phyloP scores from a whole-genome alignment of 1,139 yeast genomes.

The Debaryomyces singareniensis region DNA sequence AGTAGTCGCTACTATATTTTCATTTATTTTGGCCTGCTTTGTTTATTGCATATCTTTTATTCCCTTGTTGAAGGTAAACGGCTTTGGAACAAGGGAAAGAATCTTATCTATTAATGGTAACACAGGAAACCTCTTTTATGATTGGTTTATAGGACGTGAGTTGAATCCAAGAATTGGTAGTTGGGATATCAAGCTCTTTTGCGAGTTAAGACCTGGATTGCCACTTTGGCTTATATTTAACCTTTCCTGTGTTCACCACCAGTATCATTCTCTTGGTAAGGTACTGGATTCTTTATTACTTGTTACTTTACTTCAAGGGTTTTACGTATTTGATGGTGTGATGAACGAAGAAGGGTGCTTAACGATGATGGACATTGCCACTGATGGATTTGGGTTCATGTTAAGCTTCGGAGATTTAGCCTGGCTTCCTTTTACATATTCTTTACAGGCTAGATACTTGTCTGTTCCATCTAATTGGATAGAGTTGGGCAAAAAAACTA shows the following conservation, averaged over 20 bases:
- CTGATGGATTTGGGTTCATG: slow-evolving; percentile 98
- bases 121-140: slow-evolving; percentile 67
- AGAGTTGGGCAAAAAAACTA: slow-evolving; percentile 43
- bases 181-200: slow-evolving; percentile 84
- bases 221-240: slow-evolving; percentile 79
- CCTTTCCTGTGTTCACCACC: slow-evolving; percentile 74
- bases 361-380: slow-evolving; percentile 92
- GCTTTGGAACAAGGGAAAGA: slow-evolving; percentile 52
- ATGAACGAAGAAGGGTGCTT: slow-evolving; percentile 83
- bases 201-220: slow-evolving; percentile 95
- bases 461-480: slow-evolving; percentile 52
- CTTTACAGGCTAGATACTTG: slow-evolving; percentile 78
- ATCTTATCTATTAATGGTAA: slow-evolving; percentile 85
- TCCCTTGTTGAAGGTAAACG: slow-evolving; percentile 47
- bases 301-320: slow-evolving; percentile 65
- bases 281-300: slow-evolving; percentile 69
- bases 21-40: slow-evolving; percentile 55
- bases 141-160: slow-evolving; percentile 97
- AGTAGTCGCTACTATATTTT: slow-evolving; percentile 55
- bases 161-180: slow-evolving; percentile 83
- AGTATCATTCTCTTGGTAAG: slow-evolving; percentile 54
- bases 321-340: slow-evolving; percentile 87
- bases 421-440: slow-evolving; percentile 90
- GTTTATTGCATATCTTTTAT: slow-evolving; percentile 66
- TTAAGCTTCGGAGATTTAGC: slow-evolving; percentile 89